Conservation (phyloP, 1,284 basidiomycete species). For the Ceratobasidium sp. region DNA sequence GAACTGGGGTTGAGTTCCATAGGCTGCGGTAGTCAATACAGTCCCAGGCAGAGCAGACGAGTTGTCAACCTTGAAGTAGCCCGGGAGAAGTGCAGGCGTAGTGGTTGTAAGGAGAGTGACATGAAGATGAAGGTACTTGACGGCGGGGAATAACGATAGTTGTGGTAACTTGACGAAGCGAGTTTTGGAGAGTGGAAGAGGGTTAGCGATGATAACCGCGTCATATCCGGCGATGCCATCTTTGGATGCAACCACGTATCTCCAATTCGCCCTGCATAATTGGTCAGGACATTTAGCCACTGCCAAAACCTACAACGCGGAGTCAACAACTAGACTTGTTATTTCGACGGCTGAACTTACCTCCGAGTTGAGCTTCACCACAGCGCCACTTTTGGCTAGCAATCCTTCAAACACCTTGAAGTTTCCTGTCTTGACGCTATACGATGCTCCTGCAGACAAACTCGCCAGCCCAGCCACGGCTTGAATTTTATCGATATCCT, state of each 20-base stretch:
- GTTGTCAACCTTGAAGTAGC: conserved; percentile 76
- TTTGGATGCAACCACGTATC: conserved; percentile 22
- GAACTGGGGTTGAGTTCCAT: conserved; percentile 78
- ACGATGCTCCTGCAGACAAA: conserved; percentile 79
- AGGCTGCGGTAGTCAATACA: conserved; percentile 77
- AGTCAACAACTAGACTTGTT: neutral
- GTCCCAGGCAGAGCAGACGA: conserved; percentile 70
- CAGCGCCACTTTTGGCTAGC: conserved; percentile 76
- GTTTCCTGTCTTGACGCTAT: conserved; percentile 83
- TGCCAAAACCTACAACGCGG: conserved; percentile 2
- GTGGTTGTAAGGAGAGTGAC: conserved; percentile 91
- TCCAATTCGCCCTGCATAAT: conserved; percentile 38
- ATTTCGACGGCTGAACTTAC: conserved; percentile 53
- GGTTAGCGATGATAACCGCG: conserved; percentile 82
- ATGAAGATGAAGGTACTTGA: conserved; percentile 81
- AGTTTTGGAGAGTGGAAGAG: conserved; percentile 74
- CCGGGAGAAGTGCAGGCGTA: conserved; percentile 70
- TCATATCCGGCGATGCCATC: conserved; percentile 62
- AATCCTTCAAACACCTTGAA: conserved; percentile 88
- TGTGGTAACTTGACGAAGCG: conserved; percentile 45
- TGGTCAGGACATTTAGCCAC: conserved; percentile 35
- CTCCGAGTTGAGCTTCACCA: conserved; percentile 74
- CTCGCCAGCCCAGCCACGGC: conserved; percentile 81
- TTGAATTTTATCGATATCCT: conserved; percentile 81
- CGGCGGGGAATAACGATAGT: conserved; percentile 38